Conservation (phyloP, 2,329 filamentous ascomycete genomes). For the Colletotrichum aenigma region DNA sequence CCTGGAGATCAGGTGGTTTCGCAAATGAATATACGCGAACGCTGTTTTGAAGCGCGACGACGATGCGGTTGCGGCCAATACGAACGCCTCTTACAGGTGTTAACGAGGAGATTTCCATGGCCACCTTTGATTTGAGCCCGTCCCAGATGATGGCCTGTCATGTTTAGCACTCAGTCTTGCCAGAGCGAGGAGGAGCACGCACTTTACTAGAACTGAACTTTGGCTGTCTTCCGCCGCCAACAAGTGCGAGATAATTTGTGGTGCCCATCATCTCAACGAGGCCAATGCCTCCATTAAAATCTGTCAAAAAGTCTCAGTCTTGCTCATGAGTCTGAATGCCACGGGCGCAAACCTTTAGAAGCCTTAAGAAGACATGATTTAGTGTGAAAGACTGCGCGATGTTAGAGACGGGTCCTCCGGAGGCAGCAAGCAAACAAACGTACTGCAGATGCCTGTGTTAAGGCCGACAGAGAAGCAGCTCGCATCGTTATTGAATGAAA, state of each 20-base stretch:
- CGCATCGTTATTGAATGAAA: slow-evolving; percentile 83
- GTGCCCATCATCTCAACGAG: slow-evolving; percentile 86
- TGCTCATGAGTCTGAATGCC: not conserved
- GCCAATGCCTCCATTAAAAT: slow-evolving; percentile 83
- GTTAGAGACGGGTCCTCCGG: slow-evolving; percentile 26
- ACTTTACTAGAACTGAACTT: slow-evolving; percentile 90
- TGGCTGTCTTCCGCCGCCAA: slow-evolving; percentile 84
- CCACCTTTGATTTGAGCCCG: slow-evolving; percentile 74
- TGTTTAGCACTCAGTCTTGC: not conserved
- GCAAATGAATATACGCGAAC: slow-evolving; percentile 82
- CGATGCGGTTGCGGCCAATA: slow-evolving; percentile 75
- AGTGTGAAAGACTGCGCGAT: slow-evolving; percentile 68
- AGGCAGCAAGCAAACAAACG: slow-evolving; percentile 29
- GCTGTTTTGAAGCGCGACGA: slow-evolving; percentile 81
- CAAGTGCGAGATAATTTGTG: slow-evolving; percentile 85
- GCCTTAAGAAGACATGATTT: slow-evolving; percentile 73
- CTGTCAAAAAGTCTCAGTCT: slow-evolving; percentile 38
- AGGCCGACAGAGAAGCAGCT: slow-evolving; percentile 88
- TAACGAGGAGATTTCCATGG: slow-evolving; percentile 80
- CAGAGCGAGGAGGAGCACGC: not conserved
- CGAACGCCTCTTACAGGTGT: slow-evolving; percentile 78
- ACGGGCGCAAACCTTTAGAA: slow-evolving; percentile 42
- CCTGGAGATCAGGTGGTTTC: slow-evolving; percentile 71
- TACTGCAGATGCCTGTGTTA: slow-evolving; percentile 85
- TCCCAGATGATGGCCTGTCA: slow-evolving; percentile 86